Conservation (phyloP, 768 basidiomycete species). For the Trametes cubensis region DNA sequence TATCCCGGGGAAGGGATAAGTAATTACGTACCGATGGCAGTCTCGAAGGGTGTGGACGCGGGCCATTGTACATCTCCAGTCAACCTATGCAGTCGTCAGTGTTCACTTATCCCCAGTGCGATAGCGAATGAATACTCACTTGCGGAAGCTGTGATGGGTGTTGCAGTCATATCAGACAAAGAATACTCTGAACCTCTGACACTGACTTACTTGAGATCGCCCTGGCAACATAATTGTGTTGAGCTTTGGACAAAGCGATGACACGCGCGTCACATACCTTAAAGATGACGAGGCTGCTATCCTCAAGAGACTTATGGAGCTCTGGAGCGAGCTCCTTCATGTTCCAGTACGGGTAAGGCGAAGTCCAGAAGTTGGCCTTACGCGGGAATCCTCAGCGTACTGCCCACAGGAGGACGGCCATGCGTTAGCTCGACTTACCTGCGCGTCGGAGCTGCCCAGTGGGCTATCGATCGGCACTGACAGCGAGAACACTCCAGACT, state of each 20-base stretch:
- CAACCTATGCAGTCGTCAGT: constrained; percentile 52
- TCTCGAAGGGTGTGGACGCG: constrained; percentile 69
- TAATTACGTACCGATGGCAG: constrained; percentile 61
- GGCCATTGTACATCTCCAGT: constrained; percentile 92
- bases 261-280: constrained; percentile 51
- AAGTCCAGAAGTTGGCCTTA: constrained; percentile 67
- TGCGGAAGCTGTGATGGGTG: constrained; percentile 63
- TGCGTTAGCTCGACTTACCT: constrained; percentile 4
- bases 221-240: constrained; percentile 43
- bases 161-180: neutral
- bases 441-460: constrained; percentile 51
- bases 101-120: neutral
- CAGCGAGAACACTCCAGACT: constrained; percentile 68
- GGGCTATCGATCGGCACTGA: constrained; percentile 64
- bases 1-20: neutral
- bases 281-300: constrained; percentile 76
- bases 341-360: constrained; percentile 76
- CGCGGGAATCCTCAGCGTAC: neutral
- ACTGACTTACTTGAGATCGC: constrained; percentile 85
- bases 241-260: neutral
- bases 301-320: constrained; percentile 53
- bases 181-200: neutral
- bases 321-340: constrained; percentile 56
- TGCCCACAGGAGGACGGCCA: neutral
- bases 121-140: constrained; percentile 50